Evolutionary conservation across 1,284 basidiomycete genomes (phyloP).

Genomic region (Sanguinoderma infundibulare): DNA sequence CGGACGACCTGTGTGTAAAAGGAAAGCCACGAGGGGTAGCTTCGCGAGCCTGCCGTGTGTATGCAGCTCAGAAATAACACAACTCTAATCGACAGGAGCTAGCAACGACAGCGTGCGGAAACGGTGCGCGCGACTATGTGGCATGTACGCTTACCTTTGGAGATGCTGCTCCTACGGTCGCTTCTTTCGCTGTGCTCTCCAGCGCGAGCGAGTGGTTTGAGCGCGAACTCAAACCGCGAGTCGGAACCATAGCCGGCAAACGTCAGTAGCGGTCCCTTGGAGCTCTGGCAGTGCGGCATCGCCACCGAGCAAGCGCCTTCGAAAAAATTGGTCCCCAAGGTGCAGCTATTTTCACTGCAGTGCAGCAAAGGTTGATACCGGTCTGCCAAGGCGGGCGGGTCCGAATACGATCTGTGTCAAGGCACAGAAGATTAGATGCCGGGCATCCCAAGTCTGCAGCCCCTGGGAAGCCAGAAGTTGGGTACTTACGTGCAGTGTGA

Average conservation of each 20-base stretch:
- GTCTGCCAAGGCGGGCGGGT: conserved; percentile 9
- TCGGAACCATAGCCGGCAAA: too few relatives aligned
- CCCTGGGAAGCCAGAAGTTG: neutral
- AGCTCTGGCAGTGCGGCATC: neutral
- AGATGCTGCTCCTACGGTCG: too few relatives aligned
- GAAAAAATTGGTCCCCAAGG: neutral
- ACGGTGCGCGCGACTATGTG: neutral
- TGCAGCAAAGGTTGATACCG: neutral
- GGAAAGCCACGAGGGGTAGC: too few relatives aligned
- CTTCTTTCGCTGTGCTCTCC: too few relatives aligned
- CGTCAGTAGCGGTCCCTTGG: neutral
- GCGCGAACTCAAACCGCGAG: too few relatives aligned
- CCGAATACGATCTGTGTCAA: conserved; percentile 16
- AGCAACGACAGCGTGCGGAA: neutral
- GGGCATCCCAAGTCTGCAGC: neutral
- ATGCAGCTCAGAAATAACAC: neutral
- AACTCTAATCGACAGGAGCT: neutral
- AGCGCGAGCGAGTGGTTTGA: too few relatives aligned
- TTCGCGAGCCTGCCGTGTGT: too few relatives aligned
- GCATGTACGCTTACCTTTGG: neutral
- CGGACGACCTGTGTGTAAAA: neutral
- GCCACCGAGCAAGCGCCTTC: neutral
- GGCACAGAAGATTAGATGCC: neutral
- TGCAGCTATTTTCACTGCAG: neutral
- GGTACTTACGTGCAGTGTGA: too few relatives aligned